phyloP scores from a whole-genome alignment of 805 yeast species.

The Zygotorulaspora chibaensis region DNA sequence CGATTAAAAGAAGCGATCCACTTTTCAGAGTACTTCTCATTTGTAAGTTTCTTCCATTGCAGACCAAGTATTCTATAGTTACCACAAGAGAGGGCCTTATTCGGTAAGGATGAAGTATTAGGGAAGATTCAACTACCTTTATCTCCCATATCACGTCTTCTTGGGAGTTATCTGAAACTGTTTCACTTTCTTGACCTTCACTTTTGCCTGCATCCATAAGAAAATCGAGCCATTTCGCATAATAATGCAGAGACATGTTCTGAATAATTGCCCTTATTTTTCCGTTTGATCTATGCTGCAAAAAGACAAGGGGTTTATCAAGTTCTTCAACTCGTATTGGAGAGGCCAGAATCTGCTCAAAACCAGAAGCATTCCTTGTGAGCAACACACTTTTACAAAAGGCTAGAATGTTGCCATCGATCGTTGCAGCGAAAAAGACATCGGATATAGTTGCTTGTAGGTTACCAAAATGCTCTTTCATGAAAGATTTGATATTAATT shows the following conservation, averaged over 20 bases:
- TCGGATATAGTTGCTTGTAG: conserved; percentile 9
- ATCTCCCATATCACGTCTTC: conserved; percentile 17
- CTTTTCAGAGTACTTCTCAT: conserved; percentile 47
- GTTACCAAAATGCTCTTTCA: conserved; percentile 20
- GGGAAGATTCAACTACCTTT: conserved; percentile 45
- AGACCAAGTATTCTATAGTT: conserved; percentile 51
- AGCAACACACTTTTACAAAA: conserved; percentile 14
- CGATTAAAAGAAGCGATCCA: conserved; percentile 54
- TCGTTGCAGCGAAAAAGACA: conserved; percentile 15
- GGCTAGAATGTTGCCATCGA: conserved; percentile 13
- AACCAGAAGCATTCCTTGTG: conserved; percentile 9
- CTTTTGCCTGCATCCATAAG: conserved; percentile 2
- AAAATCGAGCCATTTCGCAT: conserved; percentile 52
- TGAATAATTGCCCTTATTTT: conserved; percentile 43
- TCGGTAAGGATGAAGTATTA: conserved; percentile 63
- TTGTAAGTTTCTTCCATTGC: conserved; percentile 36
- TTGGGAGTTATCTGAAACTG: neutral
- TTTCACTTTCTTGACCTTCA: neutral
- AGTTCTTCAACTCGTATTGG: conserved; percentile 35
- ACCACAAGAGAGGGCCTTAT: conserved; percentile 52
- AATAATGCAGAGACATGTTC: conserved; percentile 51
- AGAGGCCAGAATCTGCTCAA: conserved; percentile 31
- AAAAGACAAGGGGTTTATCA: conserved; percentile 40
- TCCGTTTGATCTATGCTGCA: conserved; percentile 36
- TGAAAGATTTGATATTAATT: conserved; percentile 10